Base-by-base conservation (phyloP, 768 basidiomycete genomes). In the Porphyrellus cyaneotinctus region DNA sequence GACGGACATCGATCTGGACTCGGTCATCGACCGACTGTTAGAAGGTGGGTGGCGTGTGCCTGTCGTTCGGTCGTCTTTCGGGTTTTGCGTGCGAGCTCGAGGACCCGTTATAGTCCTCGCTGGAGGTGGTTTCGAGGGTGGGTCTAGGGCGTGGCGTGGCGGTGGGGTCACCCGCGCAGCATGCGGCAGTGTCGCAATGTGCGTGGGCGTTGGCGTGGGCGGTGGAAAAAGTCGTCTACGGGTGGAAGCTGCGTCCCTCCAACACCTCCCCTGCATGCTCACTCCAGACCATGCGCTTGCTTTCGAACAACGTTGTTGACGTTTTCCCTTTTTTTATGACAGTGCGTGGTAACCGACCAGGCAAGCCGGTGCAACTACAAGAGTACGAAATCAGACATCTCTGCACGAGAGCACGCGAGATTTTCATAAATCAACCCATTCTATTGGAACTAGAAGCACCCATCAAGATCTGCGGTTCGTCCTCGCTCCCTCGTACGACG, bases 341-440 rank as follows among this genome's bases (percentile, higher is more conserved):
- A 97, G 95, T 99, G 61, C 90, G 95, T 70, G 95, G 95, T 55
- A 97, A 98, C 79, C 82, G 97, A 73, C 95, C 95, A 42, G 95
- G 95, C 62, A 98, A 97, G 75, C 93, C 95, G 39, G 95, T 99
- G 43, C 93, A 95, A 69, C 80, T 99, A 60, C 90, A 93, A 70
- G 95, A 99, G 74, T 97, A 95, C 78, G 95, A 99, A 78, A 98
- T 99, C 83, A 95, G 94, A 73, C 93, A 95, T 72, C 82, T 99
- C 59, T 99, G 95, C 78, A 97, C 94, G 68, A 97, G 92, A 79
- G 95, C 95, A 47, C 81, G 95, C 62, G 97, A 99, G 75, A 97
- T 99, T 69, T 97, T 99, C 78, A 97, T 99, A 75, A 91, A 91
- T 74, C 95, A 99, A 71, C 95, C 95, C 57, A 97, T 98, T 70